Base-by-base conservation (phyloP, 2,329 filamentous ascomycete species). In the Venturia effusa region DNA sequence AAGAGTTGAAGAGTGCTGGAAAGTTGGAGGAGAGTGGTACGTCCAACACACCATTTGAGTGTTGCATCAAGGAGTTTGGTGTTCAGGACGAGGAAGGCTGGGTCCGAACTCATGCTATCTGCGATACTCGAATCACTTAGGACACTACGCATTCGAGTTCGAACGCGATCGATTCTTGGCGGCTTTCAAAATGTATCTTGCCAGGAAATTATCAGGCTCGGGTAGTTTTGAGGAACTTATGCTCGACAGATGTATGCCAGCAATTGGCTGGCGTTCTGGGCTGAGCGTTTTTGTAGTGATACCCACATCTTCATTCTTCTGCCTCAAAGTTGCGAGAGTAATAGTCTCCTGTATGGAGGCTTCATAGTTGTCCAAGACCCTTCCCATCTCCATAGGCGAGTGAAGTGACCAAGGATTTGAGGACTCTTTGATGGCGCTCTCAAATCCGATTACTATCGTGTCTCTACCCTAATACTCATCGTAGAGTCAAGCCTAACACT, bases 1-100 rank as follows among this genome's bases (percentile, higher is more conserved):
- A 92, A 71, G 90, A 96, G 71, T 73, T 78, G 59, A 90, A 89
- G 71, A 62, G 67, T 6, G 43, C 54, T 27, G 70, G 71, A 11
- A 64, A 72, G 7, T 68, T 70, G 1, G 64, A 67, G 37, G 37
- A 39, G 8, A 39, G 37, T 13, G 70, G 68, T 15, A 37, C 61
- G 34, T 70, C 74, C 13, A 80, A 78, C 64, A 69, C 69, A 41
- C 71, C 78, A 0, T 81, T 82, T 64, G 77, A 80, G 41, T 78
- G 76, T 67, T 77, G 73, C 63, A 69, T 80, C 6, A 66, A 72
- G 64, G 78, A 80, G 65, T 77, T 77, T 67, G 78, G 76, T 5
- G 66, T 67, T 69, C 70, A 66, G 67, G 72, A 57, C 48, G 67
- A 63, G 66, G 66, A 64, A 65, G 68, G 62, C 51, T 71, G 64